phyloP scores from a whole-genome alignment of 257 asterid genomes.

The Vinca minor region DNA sequence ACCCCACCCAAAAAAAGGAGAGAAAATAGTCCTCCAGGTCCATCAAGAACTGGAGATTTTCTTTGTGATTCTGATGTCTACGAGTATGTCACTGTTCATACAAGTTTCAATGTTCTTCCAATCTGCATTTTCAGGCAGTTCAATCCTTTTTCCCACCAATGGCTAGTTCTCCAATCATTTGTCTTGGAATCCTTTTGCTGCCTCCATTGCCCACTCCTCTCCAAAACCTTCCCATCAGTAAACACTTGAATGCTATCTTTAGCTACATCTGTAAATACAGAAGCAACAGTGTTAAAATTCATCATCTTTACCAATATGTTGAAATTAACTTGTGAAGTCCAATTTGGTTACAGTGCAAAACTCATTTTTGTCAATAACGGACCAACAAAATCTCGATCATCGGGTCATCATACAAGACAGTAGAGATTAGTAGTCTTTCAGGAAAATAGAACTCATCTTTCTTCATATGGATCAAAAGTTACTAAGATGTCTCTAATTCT shows the following conservation, averaged over 20 bases:
- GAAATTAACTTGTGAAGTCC: neutral
- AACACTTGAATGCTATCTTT: constrained; percentile 31
- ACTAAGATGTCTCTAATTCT: neutral
- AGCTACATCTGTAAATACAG: constrained; percentile 23
- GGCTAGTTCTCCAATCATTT: constrained; percentile 47
- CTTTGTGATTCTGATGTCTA: constrained; percentile 56
- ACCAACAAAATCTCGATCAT: no score
- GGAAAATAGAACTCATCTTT: no score
- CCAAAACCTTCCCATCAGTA: constrained; percentile 52
- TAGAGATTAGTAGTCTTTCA: no score
- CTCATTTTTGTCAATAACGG: no score
- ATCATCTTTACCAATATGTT: neutral
- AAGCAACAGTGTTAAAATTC: neutral
- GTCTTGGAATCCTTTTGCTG: constrained; percentile 27
- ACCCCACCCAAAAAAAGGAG: no score
- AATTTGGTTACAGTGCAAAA: no score
- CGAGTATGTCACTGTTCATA: constrained; percentile 26
- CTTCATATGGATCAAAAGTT: no score
- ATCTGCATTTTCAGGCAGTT: constrained; percentile 48
- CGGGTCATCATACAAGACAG: no score
- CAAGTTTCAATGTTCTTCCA: constrained; percentile 54
- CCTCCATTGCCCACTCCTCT: constrained; percentile 49
- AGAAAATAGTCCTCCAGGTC: no score
- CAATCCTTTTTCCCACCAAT: constrained; percentile 91
- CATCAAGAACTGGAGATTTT: constrained; percentile 1